Conservation (phyloP, 192 early-diverging fungal genomes). For the Coemansia sp. region DNA sequence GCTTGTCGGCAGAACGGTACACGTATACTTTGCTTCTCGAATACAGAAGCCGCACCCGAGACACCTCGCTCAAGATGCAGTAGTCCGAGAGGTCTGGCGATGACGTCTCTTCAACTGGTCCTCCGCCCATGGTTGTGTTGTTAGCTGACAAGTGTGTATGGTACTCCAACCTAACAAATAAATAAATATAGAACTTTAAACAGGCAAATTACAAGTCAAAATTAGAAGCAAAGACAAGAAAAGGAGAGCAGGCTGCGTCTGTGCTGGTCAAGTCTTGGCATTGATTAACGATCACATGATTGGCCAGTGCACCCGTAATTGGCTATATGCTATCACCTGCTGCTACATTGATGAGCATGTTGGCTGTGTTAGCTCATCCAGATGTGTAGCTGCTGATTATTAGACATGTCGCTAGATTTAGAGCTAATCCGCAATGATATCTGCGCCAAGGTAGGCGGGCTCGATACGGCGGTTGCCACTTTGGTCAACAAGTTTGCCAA, state of each 20-base stretch:
- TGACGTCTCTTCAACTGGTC: slow-evolving; percentile 36
- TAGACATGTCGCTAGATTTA: slow-evolving; percentile 5
- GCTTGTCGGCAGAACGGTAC: slow-evolving; percentile 61
- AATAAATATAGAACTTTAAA: background rate
- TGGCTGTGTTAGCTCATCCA: background rate
- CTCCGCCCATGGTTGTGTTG: slow-evolving; percentile 43
- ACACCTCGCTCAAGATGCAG: slow-evolving; percentile 53
- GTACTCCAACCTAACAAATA: background rate
- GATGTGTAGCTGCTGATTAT: too few species aligned
- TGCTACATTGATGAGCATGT: background rate
- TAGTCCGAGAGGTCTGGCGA: slow-evolving; percentile 53
- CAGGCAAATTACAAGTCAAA: background rate
- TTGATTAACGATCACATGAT: slow-evolving; percentile 19
- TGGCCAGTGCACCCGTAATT: slow-evolving; percentile 9
- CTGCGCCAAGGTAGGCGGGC: slow-evolving; percentile 25
- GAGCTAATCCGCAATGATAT: slow-evolving; percentile 11
- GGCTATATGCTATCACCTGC: slow-evolving; percentile 7
- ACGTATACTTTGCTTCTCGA: slow-evolving; percentile 73
- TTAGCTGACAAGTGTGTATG: background rate
- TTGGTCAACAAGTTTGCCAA: slow-evolving; percentile 25
- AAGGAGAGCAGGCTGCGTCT: background rate
- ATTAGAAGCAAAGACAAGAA: background rate
- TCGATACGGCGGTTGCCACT: slow-evolving; percentile 34
- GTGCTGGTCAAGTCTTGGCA: slow-evolving; percentile 24
- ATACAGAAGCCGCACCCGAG: slow-evolving; percentile 59